These are phyloP conservation scores for Fusarium citri DNA, from an alignment of 2,329 filamentous ascomycete genomes.

Conservation along the genomic window DNA sequence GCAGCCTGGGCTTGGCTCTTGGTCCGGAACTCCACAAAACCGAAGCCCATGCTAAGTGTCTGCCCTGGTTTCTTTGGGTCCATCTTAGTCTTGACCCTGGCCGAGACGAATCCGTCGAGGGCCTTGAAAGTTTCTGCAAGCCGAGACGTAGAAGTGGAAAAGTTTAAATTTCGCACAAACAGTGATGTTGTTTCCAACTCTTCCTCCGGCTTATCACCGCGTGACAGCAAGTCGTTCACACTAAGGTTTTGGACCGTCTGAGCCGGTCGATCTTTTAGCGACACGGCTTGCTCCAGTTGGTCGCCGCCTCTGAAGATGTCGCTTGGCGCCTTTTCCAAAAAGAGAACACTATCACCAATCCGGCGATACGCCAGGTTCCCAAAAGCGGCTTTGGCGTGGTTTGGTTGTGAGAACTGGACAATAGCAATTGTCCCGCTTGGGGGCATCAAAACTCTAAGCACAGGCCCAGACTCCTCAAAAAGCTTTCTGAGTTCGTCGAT, in stretches of 20 bases:
- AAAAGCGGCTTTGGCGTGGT: conserved; percentile 86
- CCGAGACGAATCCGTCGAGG: conserved; percentile 88
- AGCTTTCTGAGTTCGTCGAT: conserved; percentile 81
- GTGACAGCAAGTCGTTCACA: conserved; percentile 74
- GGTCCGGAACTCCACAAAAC: conserved; percentile 88
- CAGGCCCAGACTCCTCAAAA: conserved; percentile 86
- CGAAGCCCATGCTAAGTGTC: conserved; percentile 95
- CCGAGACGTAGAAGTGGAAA: conserved; percentile 81
- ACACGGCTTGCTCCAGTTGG: conserved; percentile 46
- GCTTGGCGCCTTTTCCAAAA: conserved; percentile 92
- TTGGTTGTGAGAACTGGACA: conserved; percentile 83
- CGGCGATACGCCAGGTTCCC: conserved; percentile 87
- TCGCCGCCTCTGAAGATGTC: conserved; percentile 71
- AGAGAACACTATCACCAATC: conserved; percentile 90
- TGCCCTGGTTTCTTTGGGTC: conserved; percentile 92
- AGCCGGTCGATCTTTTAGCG: conserved; percentile 51
- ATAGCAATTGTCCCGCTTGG: conserved; percentile 94
- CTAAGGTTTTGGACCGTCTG: conserved; percentile 70
- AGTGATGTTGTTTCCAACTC: conserved; percentile 78
- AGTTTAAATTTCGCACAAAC: conserved; percentile 95
- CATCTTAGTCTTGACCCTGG: conserved; percentile 90
- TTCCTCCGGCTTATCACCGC: conserved; percentile 64
- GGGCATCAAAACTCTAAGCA: conserved; percentile 88
- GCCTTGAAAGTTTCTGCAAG: conserved; percentile 82
- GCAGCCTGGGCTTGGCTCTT: conserved; percentile 84